phyloP scores from a whole-genome alignment of 2,329 filamentous ascomycete species.

The Scytalidium sp. region DNA sequence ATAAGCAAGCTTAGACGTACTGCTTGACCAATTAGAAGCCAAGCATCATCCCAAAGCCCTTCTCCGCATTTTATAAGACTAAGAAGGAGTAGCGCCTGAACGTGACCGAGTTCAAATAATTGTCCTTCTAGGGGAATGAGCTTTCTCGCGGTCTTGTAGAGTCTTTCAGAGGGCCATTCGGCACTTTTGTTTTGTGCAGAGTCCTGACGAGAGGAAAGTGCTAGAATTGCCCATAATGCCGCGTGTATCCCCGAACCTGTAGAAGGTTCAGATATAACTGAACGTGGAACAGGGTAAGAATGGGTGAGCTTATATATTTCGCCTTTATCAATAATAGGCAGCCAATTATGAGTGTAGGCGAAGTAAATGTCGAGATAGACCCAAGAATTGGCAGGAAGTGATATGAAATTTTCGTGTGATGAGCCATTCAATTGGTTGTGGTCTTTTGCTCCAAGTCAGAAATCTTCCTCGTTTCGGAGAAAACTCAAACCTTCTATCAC shows the following conservation, averaged over 20 bases:
- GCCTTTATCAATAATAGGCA: constrained; percentile 66
- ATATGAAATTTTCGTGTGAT: too few relatives aligned
- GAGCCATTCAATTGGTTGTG: too few relatives aligned
- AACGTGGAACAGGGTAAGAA: constrained; percentile 2
- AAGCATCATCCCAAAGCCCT: constrained; percentile 51
- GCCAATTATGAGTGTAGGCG: constrained; percentile 70
- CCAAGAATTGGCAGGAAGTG: too few relatives aligned
- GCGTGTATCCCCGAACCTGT: constrained; percentile 38
- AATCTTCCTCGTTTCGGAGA: too few relatives aligned
- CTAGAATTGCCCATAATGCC: constrained; percentile 55
- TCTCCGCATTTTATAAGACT: constrained; percentile 57
- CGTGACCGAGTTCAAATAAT: constrained; percentile 42
- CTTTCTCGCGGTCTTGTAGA: constrained; percentile 45
- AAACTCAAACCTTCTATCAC: too few relatives aligned
- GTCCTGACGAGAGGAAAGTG: constrained; percentile 53
- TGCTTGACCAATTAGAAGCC: constrained; percentile 59
- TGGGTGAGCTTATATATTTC: constrained; percentile 34
- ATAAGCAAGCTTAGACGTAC: constrained; percentile 45
- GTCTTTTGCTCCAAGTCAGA: too few relatives aligned
- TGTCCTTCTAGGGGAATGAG: constrained; percentile 45
- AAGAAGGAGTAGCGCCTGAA: constrained; percentile 53
- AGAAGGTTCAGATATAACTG: constrained; percentile 2
- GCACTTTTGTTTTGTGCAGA: constrained; percentile 22
- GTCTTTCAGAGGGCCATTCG: constrained; percentile 7
- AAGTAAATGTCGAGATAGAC: constrained; percentile 72